A percentile compares a stretch with the other conserved stretches of the same genome.
phyloP scores from a whole-genome alignment of 345 rosid species.

The Populus simonii region DNA sequence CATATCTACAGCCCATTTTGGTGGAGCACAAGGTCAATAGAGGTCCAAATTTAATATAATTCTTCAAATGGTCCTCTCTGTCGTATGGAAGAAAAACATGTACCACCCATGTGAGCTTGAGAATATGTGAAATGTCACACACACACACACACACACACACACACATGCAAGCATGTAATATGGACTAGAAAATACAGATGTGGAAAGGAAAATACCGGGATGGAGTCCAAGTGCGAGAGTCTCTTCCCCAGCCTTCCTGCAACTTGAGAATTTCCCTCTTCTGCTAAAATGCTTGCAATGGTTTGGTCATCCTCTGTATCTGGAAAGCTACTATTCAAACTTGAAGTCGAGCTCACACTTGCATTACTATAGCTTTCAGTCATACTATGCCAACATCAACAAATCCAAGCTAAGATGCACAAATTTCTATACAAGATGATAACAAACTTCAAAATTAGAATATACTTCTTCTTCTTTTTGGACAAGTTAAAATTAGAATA shows the following conservation, averaged over 20 bases:
- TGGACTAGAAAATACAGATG: neutral
- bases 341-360: constrained; percentile 78
- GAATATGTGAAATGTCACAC: neutral
- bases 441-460: neutral
- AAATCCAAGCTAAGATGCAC: neutral
- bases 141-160: neutral
- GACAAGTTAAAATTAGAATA: neutral
- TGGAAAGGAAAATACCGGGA: constrained; percentile 55
- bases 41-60: neutral
- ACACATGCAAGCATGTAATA: neutral
- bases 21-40: neutral
- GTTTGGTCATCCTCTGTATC: constrained; percentile 86
- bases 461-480: too few relatives aligned
- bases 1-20: neutral
- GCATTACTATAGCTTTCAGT: constrained; percentile 45
- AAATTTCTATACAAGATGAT: neutral
- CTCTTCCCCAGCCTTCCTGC: constrained; percentile 69
- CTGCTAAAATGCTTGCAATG: constrained; percentile 69
- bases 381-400: constrained; percentile 33
- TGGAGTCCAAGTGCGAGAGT: constrained; percentile 83
- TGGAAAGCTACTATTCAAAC: constrained; percentile 64
- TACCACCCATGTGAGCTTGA: neutral
- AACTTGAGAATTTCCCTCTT: constrained; percentile 48
- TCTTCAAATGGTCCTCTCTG: neutral
- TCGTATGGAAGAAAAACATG: neutral